phyloP scores from a whole-genome alignment of 106 monocot species.

The Dendrobium officinale region DNA sequence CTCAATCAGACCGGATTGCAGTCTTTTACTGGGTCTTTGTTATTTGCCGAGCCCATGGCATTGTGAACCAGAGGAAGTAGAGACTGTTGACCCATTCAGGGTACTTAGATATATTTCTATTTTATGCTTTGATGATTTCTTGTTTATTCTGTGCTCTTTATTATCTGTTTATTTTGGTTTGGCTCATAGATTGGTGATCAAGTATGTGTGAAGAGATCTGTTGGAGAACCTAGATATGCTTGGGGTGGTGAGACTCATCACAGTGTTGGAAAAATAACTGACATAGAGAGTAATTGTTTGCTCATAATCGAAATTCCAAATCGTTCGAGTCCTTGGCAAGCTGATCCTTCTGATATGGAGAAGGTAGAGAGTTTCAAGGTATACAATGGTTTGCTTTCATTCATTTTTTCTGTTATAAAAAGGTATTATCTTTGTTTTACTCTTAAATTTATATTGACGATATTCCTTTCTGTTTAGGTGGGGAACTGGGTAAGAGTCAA shows the following conservation, averaged over 20 bases:
- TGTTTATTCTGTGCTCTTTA: neutral
- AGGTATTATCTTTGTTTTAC: neutral
- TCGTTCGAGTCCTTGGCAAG: constrained; percentile 73
- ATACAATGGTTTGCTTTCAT: neutral
- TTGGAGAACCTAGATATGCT: constrained; percentile 91
- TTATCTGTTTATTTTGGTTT: neutral
- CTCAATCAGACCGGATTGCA: constrained; percentile 91
- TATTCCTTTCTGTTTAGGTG: constrained; percentile 41
- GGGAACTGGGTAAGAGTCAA: constrained; percentile 96
- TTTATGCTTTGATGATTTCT: neutral
- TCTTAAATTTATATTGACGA: neutral
- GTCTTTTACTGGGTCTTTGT: constrained; percentile 80
- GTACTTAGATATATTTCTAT: constrained; percentile 24
- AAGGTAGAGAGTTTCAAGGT: constrained; percentile 96
- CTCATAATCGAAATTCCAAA: constrained; percentile 84
- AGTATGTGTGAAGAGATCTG: constrained; percentile 97
- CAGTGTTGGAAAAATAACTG: constrained; percentile 91
- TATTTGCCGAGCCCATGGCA: constrained; percentile 87
- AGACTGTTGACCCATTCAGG: constrained; percentile 92
- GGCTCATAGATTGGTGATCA: constrained; percentile 77
- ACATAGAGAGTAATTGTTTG: constrained; percentile 83
- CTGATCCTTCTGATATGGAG: constrained; percentile 99
- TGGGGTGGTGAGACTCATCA: constrained; percentile 99
- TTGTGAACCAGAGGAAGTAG: constrained; percentile 99
- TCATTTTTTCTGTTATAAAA: neutral